A percentile compares a stretch with the other conserved stretches of the same genome.
Evolutionary conservation across 192 early-diverging fungal species (phyloP).

Genomic region (Backusella liffmaniae): DNA sequence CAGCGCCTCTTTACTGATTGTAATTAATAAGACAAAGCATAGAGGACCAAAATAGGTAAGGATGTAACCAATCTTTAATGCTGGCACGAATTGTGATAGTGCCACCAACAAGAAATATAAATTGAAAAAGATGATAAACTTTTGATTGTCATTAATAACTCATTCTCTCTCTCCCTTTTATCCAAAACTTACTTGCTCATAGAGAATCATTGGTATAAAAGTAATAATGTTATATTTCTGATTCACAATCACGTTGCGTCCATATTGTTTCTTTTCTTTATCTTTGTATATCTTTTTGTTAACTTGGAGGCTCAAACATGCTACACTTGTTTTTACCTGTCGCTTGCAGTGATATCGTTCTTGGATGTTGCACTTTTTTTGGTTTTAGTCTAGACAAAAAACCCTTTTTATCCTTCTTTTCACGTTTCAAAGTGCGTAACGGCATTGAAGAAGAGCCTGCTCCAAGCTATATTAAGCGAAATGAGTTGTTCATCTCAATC

Average conservation of each 20-base stretch:
- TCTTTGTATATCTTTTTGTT: slow-evolving; percentile 29
- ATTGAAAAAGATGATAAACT: slow-evolving; percentile 97
- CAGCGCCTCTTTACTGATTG: slow-evolving; percentile 89
- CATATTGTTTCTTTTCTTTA: slow-evolving; percentile 56
- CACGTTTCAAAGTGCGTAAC: not conserved
- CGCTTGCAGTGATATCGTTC: slow-evolving; percentile 3
- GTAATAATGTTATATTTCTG: slow-evolving; percentile 84
- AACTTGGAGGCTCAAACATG: not conserved
- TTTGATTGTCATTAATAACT: not conserved
- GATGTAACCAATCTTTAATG: slow-evolving; percentile 82
- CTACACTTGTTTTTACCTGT: not conserved
- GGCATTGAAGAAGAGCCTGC: not conserved
- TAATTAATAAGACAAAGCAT: slow-evolving; percentile 87
- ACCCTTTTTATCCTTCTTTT: not conserved
- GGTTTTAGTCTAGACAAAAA: not conserved
- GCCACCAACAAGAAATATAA: slow-evolving; percentile 93
- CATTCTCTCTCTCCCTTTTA: not conserved
- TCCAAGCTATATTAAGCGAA: not conserved
- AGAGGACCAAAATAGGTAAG: slow-evolving; percentile 93
- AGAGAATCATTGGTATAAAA: slow-evolving; percentile 79
- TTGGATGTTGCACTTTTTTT: slow-evolving; percentile 3
- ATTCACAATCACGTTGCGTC: slow-evolving; percentile 85
- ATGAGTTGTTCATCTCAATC: not conserved
- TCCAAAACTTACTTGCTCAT: slow-evolving; percentile 61
- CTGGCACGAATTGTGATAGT: slow-evolving; percentile 89